Evolutionary conservation across 352 stramenopile genomes (phyloP).

Genomic region (Pythium brachiatum): DNA sequence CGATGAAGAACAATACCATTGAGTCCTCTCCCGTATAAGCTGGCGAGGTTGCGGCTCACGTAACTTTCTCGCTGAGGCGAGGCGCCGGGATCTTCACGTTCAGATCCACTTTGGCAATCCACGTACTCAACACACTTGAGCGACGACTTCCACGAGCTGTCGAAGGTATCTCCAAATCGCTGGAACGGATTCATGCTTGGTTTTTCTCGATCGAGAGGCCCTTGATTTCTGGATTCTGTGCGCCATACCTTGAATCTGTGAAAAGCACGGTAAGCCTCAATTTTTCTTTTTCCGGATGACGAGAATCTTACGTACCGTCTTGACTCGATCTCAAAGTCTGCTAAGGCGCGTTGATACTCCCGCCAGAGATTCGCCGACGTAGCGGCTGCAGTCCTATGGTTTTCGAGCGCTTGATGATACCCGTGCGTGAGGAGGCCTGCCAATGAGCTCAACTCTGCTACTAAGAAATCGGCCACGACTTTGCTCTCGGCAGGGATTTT

Average conservation of each 20-base stretch:
- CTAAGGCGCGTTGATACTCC: constrained; percentile 23
- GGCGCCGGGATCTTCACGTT: neutral
- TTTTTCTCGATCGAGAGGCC: neutral
- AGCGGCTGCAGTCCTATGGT: neutral
- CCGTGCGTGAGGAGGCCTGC: constrained; percentile 5
- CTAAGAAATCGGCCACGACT: constrained; percentile 16
- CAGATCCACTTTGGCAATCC: constrained; percentile 16
- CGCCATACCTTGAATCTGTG: neutral
- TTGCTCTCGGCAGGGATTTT: constrained; percentile 2
- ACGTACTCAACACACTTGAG: constrained; percentile 21
- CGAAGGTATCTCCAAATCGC: constrained; percentile 4
- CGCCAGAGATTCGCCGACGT: constrained; percentile 18
- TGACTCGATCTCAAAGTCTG: constrained; percentile 16
- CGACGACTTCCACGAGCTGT: constrained; percentile 23
- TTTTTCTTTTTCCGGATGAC: neutral
- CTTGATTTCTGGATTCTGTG: neutral
- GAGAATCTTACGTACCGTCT: constrained; percentile 1
- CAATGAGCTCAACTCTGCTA: constrained; percentile 7
- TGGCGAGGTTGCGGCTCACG: constrained; percentile 13
- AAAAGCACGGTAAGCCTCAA: neutral
- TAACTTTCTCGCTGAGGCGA: constrained; percentile 9
- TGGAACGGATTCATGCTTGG: constrained; percentile 19
- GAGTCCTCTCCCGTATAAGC: constrained; percentile 27
- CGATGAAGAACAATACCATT: constrained; percentile 29
- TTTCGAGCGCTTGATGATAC: neutral